These are phyloP conservation scores for Cymodocea nodosa DNA, from an alignment of 116 monocot species.

Conservation along the genomic window DNA sequence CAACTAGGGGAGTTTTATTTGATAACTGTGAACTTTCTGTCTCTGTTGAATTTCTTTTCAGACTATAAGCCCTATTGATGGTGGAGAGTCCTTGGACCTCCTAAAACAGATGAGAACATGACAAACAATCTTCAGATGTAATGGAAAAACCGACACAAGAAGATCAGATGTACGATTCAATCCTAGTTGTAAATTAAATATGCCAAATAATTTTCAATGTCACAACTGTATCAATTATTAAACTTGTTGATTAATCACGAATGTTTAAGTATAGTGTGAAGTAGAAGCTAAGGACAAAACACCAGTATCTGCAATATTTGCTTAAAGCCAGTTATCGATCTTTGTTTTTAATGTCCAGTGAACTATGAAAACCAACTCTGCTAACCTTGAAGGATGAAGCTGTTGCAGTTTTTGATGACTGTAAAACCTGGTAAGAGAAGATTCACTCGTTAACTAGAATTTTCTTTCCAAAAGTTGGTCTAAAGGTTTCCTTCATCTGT, in stretches of 20 bases:
- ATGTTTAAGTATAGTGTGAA: no score
- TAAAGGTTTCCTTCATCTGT: background rate
- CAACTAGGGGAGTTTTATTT: background rate
- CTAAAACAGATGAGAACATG: background rate
- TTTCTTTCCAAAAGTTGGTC: background rate
- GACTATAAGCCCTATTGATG: background rate
- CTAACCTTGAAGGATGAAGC: slow-evolving; percentile 31
- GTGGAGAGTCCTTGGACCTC: slow-evolving; percentile 4
- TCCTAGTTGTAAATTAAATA: background rate
- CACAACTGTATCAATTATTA: no score
- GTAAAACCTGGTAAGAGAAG: slow-evolving; percentile 22
- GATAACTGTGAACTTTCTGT: slow-evolving; percentile 1
- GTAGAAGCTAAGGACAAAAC: no score
- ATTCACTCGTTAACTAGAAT: background rate
- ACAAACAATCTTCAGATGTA: background rate
- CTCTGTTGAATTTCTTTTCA: slow-evolving; percentile 2
- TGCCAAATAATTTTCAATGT: no score
- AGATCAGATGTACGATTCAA: background rate
- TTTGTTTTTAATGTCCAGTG: background rate
- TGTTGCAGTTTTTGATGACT: slow-evolving; percentile 17
- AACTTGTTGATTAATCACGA: no score
- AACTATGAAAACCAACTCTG: background rate
- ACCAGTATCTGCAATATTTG: background rate
- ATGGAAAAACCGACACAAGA: background rate
- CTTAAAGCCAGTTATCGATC: background rate